Base-by-base conservation (phyloP, 2,329 filamentous ascomycete species). In the Chaetomiaceae sp. region DNA sequence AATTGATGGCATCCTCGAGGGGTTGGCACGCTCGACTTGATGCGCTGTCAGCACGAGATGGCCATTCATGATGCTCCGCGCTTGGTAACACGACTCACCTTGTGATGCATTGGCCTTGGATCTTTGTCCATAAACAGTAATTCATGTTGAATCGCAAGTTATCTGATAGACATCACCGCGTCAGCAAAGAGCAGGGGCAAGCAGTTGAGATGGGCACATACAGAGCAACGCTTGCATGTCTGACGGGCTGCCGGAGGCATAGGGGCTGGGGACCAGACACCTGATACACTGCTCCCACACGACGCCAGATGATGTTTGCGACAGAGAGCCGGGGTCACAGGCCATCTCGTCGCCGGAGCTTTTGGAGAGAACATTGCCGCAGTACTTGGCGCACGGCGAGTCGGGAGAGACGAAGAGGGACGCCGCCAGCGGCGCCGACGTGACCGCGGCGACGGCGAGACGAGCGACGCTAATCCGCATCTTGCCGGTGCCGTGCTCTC, bases 111-210 rank as follows among this genome's bases (percentile, higher is more conserved):
- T 73, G 76, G 10, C n/a, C n/a, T n/a, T n/a, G n/a, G n/a, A n/a
- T n/a, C n/a, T n/a, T 63, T 73, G 45, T 66, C 62, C 2, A 83
- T 1, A 83, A 55, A 56, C 80, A 84, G 55, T 72, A 72, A 2
- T 73, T 74, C 2, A 74, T 53, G 6, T 76, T 68, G 56, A 72
- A 81, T 57, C 79, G 70, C 42, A 81, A 53, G 53, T 83, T 83
- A 52, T 81, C 78, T 81, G 32, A 1, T 42, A 14, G 20, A 6
- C 52, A 24, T 24, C 5, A 24, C 58, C 22, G 56, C 61, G 34
- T 51, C 20, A 49, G 44, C n/a, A 6, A 11, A 12, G 18, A 50
- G 32, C 39, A 44, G 15, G 35, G 7, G 4, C 17, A 9, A 36
- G 36, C 9, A 15, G 26, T 20, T 27, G 3, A 35, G n/a, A 2